Base-by-base conservation (phyloP, 176 grass and related monocot species). In the Musa beccarii region DNA sequence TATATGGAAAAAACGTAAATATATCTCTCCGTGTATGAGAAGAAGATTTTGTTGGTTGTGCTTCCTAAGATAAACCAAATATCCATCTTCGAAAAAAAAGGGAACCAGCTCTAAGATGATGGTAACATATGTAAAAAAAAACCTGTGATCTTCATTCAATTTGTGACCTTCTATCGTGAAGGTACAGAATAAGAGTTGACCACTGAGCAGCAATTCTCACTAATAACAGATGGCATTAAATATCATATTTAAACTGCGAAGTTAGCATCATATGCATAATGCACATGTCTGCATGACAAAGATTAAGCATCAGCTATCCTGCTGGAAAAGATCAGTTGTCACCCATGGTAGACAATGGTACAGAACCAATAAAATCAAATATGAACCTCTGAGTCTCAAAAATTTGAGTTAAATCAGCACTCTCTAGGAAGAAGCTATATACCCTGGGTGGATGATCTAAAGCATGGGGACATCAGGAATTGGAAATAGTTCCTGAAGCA, bases 391-490 rank as follows among this genome's bases (percentile, higher is more conserved):
- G 72, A 0, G 78, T 28, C 57, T 90, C 82, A 19, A 90, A 97
- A 76, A 90, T 84, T 57, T 93, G 87, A 0, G 90, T 90, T 26
- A 97, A 97, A 72, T 93, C 87, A 65, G 93, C 90, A 73, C 93
- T 97, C 67, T 93, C 90, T 43, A 90, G 93, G 52, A 97, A 90
- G 81, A 97, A 97, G 53, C 93, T 90, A 16, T 34, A 34, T 97
- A 97, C 13, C 93, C 93, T 15, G 93, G 93, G 56, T 97, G 93
- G 67, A 93, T 86, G 55, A 87, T 90, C 93, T 96, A 34, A 76
- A 78, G 2, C 2, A 78, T 54, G 12, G 24, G 2, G 16, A 72
- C 28, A 68, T 77, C 61, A 77, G 19, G 19, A 53, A 66, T 25
- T 66, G 68, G 16, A 70, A 70, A 20, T 51, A 52, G 68, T 70